Evolutionary conservation across 1,139 yeast genomes (phyloP).

Genomic region (Pneumocystis oryctolagi): DNA sequence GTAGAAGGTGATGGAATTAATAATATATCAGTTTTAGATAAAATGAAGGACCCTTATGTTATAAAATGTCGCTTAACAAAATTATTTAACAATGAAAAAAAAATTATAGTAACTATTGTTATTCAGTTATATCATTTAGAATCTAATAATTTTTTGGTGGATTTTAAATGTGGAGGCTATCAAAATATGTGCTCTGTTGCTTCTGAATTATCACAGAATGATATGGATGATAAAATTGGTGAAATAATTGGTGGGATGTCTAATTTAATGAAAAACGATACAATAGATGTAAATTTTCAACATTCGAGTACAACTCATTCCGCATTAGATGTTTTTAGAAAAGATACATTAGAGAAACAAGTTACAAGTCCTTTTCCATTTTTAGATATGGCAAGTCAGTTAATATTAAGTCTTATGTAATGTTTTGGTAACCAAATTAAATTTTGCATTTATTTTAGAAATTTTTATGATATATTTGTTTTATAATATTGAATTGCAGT

Average conservation of each 20-base stretch:
- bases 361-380: slow-evolving; percentile 13
- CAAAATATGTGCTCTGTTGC: slow-evolving; percentile 6
- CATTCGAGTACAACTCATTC: slow-evolving; percentile 18
- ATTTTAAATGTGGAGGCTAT: slow-evolving; percentile 89
- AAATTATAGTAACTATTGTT: slow-evolving; percentile 72
- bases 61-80: slow-evolving; percentile 93
- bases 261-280: slow-evolving; percentile 37
- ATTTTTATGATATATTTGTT: background rate
- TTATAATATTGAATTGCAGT: background rate
- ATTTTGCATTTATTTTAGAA: background rate
- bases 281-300: slow-evolving; percentile 19
- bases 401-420: slow-evolving; percentile 4
- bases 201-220: background rate
- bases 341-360: slow-evolving; percentile 12
- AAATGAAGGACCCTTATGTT: slow-evolving; percentile 82
- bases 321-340: background rate
- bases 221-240: background rate
- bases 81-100: slow-evolving; percentile 29
- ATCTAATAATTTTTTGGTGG: slow-evolving; percentile 88
- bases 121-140: slow-evolving; percentile 91
- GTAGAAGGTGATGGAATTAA: background rate
- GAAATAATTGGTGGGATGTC: background rate
- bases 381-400: slow-evolving; percentile 10
- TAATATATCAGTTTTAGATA: slow-evolving; percentile 28
- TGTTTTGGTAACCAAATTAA: background rate